Conservation (phyloP, 1,284 basidiomycete species). For the Leccinum huronense region DNA sequence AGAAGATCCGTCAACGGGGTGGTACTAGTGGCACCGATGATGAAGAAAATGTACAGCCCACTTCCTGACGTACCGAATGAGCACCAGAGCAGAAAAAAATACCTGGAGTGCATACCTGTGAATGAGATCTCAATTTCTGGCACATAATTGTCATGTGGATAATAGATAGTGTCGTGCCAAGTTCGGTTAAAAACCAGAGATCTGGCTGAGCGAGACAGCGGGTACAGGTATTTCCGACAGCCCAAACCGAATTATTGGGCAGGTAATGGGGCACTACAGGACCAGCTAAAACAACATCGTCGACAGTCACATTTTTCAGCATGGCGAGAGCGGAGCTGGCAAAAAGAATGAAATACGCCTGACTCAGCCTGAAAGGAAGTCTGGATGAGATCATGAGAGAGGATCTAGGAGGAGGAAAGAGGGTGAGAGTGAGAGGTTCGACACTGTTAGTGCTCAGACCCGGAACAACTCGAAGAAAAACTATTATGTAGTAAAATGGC, state of each 20-base stretch:
- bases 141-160: neutral
- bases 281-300: neutral
- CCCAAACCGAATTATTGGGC: neutral
- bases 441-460: too few relatives aligned
- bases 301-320: neutral
- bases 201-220: neutral
- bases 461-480: too few relatives aligned
- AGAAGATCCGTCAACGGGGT: neutral
- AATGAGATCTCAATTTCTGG: neutral
- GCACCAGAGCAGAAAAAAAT: neutral
- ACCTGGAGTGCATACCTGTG: neutral
- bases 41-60: neutral
- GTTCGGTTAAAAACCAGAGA: neutral
- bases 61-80: neutral
- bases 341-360: neutral
- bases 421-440: too few relatives aligned
- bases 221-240: neutral
- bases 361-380: neutral
- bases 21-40: neutral
- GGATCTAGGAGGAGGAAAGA: too few relatives aligned
- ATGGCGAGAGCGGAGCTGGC: neutral
- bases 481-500: too few relatives aligned
- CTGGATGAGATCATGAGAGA: neutral
- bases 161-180: neutral
- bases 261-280: neutral